Base-by-base conservation (phyloP, 306 rosid species). In the Quercus glauca region DNA sequence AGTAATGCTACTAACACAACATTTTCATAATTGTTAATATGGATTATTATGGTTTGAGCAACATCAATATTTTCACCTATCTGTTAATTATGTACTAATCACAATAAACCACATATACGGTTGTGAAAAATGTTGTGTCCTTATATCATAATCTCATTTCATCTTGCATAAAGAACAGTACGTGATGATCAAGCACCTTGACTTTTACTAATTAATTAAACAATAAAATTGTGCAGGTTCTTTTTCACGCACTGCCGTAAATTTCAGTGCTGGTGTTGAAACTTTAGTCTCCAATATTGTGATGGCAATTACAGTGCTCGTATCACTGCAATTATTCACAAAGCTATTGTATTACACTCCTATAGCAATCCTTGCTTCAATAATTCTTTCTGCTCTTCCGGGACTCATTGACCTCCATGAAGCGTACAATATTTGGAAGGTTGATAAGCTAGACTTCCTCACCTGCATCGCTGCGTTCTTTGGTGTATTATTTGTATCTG, bases 331-430 rank as follows among this genome's bases (percentile, higher is more conserved):
- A 53, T 77, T 88, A 43, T 55, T 91, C 25, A 94, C 97, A 28
- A 92, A 79, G 80, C 88, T 94, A 0, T 84, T 94, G 76, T 92
- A 91, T 78, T 94, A 74, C 77, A 94, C 98, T 4, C 97, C 97
- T 45, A 87, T 77, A 3, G 92, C 96, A 5, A 94, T 94, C 25
- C 86, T 94, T 19, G 92, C 97, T 35, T 91, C 98, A 9, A 82
- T 92, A 1, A 89, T 94, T 67, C 87, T 94, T 9, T 91, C 97
- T 5, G 97, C 98, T 14, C 91, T 92, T 7, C 92, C 96, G 1
- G 98, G 98, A 69, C 93, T 94, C 73, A 77, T 92, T 13, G 83
- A 92, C 75, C 11, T 88, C 7, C 58, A 6, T 20, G 85, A 89
- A 91, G 91, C 91, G 26, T 73, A 77, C 74, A 88, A 81, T 17